Conservation (phyloP, 441 rosid genomes). For the Codiaeum variegatum region DNA sequence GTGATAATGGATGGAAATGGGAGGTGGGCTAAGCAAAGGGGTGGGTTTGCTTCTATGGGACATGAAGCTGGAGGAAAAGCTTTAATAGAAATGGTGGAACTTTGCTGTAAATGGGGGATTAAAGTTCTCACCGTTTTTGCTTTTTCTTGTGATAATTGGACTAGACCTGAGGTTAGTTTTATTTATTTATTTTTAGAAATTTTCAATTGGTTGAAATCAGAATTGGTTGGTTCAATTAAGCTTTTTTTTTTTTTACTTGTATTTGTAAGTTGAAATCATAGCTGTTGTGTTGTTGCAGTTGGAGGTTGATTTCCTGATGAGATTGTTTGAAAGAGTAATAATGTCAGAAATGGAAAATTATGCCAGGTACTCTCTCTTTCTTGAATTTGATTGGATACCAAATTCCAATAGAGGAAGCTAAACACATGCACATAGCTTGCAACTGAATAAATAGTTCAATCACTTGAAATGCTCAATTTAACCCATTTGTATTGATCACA, state of each 20-base stretch:
- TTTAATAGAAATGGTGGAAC: conserved; percentile 24
- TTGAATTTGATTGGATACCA: too few species aligned
- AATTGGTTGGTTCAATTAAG: too few species aligned
- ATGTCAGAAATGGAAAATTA: background rate
- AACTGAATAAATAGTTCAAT: background rate
- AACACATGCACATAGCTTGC: background rate
- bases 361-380: background rate
- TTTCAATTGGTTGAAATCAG: too few species aligned
- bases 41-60: conserved; percentile 27
- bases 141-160: conserved; percentile 46
- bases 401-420: background rate
- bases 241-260: too few species aligned
- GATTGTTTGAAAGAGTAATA: conserved; percentile 1
- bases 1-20: conserved; percentile 85
- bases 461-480: too few species aligned
- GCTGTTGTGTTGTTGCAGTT: conserved; percentile 32
- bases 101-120: conserved; percentile 39
- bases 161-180: conserved; percentile 33
- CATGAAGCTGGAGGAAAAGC: conserved; percentile 38
- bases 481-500: too few species aligned
- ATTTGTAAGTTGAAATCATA: too few species aligned
- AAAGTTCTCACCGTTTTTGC: conserved; percentile 44
- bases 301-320: conserved; percentile 41
- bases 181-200: background rate
- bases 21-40: conserved; percentile 45